Conservation (phyloP, 768 basidiomycete genomes). For the Calocera viscosa region DNA sequence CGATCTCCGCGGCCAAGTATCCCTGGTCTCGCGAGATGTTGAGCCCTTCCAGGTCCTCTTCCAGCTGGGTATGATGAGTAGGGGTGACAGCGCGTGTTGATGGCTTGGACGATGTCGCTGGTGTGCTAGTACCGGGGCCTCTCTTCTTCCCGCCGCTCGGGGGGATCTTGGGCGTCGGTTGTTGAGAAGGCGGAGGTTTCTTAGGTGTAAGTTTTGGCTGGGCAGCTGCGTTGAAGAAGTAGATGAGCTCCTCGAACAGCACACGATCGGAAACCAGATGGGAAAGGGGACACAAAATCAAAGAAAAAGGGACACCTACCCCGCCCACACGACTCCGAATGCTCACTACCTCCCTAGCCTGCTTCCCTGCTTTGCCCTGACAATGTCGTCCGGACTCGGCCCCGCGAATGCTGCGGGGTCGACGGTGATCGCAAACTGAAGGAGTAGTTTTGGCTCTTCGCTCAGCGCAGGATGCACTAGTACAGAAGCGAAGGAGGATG, state of each 20-base stretch:
- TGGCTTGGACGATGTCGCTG: neutral
- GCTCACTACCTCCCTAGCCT: constrained; percentile 13
- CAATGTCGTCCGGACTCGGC: constrained; percentile 86
- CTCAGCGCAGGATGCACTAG: constrained; percentile 56
- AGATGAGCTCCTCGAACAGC: neutral
- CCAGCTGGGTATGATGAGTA: constrained; percentile 30
- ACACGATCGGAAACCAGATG: constrained; percentile 16
- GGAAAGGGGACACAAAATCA: constrained; percentile 19
- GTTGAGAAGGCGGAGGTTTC: neutral
- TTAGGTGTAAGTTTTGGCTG: constrained; percentile 3
- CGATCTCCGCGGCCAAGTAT: constrained; percentile 36
- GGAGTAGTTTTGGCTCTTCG: constrained; percentile 67
- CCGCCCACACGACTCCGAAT: neutral
- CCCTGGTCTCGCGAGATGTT: constrained; percentile 40
- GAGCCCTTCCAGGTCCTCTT: constrained; percentile 61
- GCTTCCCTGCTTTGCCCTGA: constrained; percentile 70
- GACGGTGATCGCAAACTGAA: constrained; percentile 38
- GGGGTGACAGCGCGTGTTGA: neutral
- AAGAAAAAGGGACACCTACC: constrained; percentile 18
- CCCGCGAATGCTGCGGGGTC: constrained; percentile 42
- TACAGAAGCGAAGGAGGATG: constrained; percentile 25
- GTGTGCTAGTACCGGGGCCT: neutral
- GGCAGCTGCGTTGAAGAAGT: neutral
- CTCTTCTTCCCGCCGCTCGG: neutral
- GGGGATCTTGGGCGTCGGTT: neutral